phyloP scores from a whole-genome alignment of 75 land plant species.

The Cryptomeria japonica region DNA sequence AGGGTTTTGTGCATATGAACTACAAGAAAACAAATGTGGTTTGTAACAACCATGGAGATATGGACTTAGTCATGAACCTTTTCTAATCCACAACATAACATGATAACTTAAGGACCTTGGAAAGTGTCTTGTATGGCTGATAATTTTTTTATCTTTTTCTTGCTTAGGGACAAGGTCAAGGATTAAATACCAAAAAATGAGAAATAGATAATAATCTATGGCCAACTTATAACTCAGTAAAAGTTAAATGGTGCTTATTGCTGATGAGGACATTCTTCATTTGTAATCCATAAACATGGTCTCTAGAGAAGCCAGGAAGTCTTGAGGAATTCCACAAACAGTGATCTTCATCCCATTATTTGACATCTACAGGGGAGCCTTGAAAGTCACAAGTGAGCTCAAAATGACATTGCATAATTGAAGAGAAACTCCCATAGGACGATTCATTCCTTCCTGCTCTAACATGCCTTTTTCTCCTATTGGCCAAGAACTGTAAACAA shows the following conservation, averaged over 20 bases:
- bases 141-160: background rate
- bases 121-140: background rate
- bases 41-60: background rate
- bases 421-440: background rate
- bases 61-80: background rate
- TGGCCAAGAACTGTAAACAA: background rate
- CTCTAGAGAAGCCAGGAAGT: background rate
- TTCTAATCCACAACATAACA: background rate
- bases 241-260: background rate
- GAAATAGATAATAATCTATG: background rate
- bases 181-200: background rate
- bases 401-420: background rate
- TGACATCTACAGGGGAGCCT: background rate
- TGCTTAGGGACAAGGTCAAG: background rate
- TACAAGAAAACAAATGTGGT: background rate
- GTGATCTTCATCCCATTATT: background rate
- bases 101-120: background rate
- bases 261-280: background rate
- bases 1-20: background rate
- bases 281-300: background rate
- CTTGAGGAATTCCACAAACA: background rate
- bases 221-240: background rate
- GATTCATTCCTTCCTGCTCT: background rate
- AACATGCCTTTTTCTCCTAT: background rate
- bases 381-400: background rate